Conservation (phyloP, 2,329 filamentous ascomycete species). For the Trichoderma gracile region DNA sequence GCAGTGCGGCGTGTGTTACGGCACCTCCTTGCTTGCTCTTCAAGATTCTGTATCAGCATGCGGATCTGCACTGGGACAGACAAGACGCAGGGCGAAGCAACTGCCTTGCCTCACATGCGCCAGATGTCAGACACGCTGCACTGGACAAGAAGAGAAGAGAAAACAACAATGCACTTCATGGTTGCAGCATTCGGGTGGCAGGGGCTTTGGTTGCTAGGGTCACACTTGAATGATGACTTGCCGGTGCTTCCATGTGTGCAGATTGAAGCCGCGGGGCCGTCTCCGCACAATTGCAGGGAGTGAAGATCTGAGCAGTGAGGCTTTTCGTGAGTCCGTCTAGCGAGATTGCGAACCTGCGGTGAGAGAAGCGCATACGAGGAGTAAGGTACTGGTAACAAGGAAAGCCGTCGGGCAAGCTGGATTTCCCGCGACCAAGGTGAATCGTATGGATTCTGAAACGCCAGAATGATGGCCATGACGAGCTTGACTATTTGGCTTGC, state of each 20-base stretch:
- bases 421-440: no score
- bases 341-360: slow-evolving; percentile 15
- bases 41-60: not conserved
- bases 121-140: slow-evolving; percentile 12
- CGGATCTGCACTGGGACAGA: not conserved
- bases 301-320: slow-evolving; percentile 8
- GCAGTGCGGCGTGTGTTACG: not conserved
- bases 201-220: not conserved
- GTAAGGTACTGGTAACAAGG: not conserved
- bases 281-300: slow-evolving; percentile 19
- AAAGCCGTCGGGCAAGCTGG: not conserved
- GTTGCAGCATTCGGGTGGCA: not conserved
- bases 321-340: slow-evolving; percentile 5
- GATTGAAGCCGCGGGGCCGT: slow-evolving; percentile 11
- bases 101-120: slow-evolving; percentile 8
- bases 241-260: slow-evolving; percentile 5
- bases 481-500: not conserved
- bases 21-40: slow-evolving; percentile 10
- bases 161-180: slow-evolving; percentile 7
- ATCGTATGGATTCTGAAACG: slow-evolving; percentile 12
- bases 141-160: not conserved
- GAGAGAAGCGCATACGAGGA: not conserved
- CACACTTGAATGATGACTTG: not conserved
- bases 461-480: not conserved
- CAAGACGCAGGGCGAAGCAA: not conserved